Evolutionary conservation across 2,329 filamentous ascomycete genomes (phyloP).

Genomic region (Colletotrichum chlorophyti): DNA sequence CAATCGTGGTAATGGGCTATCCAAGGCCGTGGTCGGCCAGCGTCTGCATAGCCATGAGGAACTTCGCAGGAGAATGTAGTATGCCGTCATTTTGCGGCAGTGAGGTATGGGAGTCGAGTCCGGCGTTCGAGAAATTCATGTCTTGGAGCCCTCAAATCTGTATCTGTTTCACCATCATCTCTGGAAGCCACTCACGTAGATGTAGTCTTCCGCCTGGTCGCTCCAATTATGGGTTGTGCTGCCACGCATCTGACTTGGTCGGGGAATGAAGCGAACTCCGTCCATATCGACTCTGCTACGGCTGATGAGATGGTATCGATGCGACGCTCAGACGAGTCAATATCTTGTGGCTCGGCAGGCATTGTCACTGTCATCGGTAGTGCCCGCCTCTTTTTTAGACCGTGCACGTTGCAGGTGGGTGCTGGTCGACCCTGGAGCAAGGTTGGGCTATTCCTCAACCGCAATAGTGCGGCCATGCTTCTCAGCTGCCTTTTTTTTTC

Average conservation of each 20-base stretch:
- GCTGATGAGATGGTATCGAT: too few species aligned
- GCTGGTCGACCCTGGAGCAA: conserved; percentile 18
- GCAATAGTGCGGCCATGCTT: conserved; percentile 1
- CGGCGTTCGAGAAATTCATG: neutral
- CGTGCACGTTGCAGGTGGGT: conserved; percentile 25
- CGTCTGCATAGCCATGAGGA: neutral
- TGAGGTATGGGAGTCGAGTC: neutral
- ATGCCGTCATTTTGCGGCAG: conserved; percentile 4
- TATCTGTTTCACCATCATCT: neutral
- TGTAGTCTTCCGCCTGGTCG: too few species aligned
- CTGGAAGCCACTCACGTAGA: too few species aligned
- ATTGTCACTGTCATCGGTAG: conserved; percentile 15
- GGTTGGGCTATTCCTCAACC: conserved; percentile 16
- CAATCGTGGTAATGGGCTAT: neutral
- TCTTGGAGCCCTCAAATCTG: too few species aligned
- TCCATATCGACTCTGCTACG: too few species aligned
- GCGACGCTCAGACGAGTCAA: too few species aligned
- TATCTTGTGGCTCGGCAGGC: too few species aligned
- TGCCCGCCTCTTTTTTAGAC: conserved; percentile 28
- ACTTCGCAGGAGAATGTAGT: neutral
- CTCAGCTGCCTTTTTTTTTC: neutral
- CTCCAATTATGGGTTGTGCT: too few species aligned
- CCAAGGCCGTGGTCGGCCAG: neutral
- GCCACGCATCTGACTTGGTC: neutral
- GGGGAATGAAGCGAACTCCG: too few species aligned